Base-by-base conservation (phyloP, 257 asterid species). In the Fraxinus americana region DNA sequence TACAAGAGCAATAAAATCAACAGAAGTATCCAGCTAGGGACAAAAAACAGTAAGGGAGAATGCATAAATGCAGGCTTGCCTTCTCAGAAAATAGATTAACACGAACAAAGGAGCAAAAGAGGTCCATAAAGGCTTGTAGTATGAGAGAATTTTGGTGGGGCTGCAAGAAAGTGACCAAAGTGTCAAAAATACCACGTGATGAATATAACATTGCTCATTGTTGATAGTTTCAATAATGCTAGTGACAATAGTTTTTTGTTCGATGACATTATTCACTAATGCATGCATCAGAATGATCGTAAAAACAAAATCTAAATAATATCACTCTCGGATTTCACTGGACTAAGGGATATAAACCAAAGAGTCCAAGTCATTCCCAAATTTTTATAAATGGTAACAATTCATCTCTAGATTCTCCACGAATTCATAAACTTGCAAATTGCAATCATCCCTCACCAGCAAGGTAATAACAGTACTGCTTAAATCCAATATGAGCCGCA, bases 401-500 rank as follows among this genome's bases (percentile, higher is more conserved):
- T 23, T 43, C 79, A 71, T 35, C 73, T 19, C 69, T n/a, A 77
- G 80, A 73, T 78, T 73, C 82, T 83, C 75, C 41, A 80, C 25
- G n/a, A 72, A 80, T 57, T 54, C 74, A 27, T 75, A 61, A 78
- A 59, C 32, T 29, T 68, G 80, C 39, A 74, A 34, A 34, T 34
- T 34, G 36, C 36, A 34, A 34, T 69, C 73, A 74, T 80, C 84
- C 76, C 97, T 86, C 83, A 96, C 99, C 99, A 96, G 88, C 88
- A 96, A 89, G 80, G 99, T 93, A 82, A 96, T 96, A 71, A 96
- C 99, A 36, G 99, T 96, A 84, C 98, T 96, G 88, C 99, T 96
- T 71, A 96, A 91, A 86, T 93, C 99, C 92, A 96, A 85, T 80
- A 96, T 92, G 81, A 96, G 96, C 86, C 98, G 92, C 88, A 96